These are phyloP conservation scores for Thalassiosira hispida DNA, from an alignment of 352 stramenopile genomes.

Conservation along the genomic window DNA sequence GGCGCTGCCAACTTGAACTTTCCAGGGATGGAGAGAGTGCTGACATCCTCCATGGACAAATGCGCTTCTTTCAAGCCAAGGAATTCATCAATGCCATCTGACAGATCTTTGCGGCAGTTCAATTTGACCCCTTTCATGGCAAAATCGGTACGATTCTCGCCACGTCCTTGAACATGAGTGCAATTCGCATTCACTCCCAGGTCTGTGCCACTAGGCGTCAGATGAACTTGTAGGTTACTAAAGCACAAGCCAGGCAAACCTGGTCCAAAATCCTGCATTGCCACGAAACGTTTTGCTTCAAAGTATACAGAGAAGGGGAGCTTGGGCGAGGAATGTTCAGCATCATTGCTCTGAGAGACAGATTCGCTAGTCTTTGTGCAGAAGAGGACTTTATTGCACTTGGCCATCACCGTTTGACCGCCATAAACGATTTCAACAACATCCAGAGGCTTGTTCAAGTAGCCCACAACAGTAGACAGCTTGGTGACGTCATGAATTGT, in stretches of 20 bases:
- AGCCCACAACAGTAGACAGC: background rate
- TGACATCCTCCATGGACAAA: background rate
- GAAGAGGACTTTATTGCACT: background rate
- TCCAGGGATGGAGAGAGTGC: background rate
- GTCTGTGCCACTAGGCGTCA: background rate
- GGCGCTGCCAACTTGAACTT: background rate
- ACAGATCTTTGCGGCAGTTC: background rate
- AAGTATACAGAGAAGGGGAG: background rate
- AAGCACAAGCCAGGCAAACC: background rate
- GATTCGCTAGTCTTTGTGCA: background rate
- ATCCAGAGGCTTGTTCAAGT: background rate
- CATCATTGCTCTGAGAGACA: background rate
- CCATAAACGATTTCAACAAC: background rate
- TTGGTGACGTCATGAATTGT: background rate
- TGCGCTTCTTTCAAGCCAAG: background rate
- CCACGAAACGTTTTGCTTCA: background rate
- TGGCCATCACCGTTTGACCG: background rate
- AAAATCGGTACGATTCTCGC: background rate
- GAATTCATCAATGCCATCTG: background rate
- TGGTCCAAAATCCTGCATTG: background rate
- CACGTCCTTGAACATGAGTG: background rate
- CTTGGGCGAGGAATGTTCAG: background rate
- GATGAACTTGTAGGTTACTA: background rate
- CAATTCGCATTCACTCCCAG: background rate
- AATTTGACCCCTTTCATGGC: conserved; percentile 2